Conservation (phyloP, 2,329 filamentous ascomycete species). For the Torrubiellomyces zombiae region DNA sequence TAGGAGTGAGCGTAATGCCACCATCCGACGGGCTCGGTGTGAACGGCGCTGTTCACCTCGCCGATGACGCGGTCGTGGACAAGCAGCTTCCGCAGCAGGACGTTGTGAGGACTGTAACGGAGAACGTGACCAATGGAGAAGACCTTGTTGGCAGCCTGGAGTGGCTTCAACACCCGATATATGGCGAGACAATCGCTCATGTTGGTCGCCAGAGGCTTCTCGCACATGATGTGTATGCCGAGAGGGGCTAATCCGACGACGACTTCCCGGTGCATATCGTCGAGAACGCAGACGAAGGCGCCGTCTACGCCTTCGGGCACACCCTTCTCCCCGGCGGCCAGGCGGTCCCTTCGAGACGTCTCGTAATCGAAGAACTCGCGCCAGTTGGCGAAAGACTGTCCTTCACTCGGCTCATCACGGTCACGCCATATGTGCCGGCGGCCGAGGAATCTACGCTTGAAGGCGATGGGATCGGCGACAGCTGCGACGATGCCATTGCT, state of each 20-base stretch:
- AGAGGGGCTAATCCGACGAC: constrained; percentile 55
- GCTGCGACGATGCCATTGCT: constrained; percentile 55
- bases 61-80: constrained; percentile 63
- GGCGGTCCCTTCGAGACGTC: constrained; percentile 36
- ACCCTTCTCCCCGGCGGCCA: constrained; percentile 25
- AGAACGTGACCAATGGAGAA: constrained; percentile 92
- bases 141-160: constrained; percentile 26
- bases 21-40: constrained; percentile 89
- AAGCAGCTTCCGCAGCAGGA: constrained; percentile 62
- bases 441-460: constrained; percentile 59
- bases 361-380: constrained; percentile 62
- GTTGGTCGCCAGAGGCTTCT: constrained; percentile 80
- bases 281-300: constrained; percentile 52
- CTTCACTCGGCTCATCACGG: constrained; percentile 27
- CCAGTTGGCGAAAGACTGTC: constrained; percentile 61
- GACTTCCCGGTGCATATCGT: constrained; percentile 76
- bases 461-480: constrained; percentile 65
- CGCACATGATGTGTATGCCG: constrained; percentile 74
- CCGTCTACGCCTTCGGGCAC: constrained; percentile 42
- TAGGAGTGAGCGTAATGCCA: constrained; percentile 92
- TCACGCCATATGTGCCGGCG: constrained; percentile 55
- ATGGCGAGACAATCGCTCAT: constrained; percentile 65
- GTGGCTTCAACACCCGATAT: constrained; percentile 36
- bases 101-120: constrained; percentile 85
- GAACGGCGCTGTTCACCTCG: constrained; percentile 70